Conservation (phyloP, 2,329 filamentous ascomycete genomes). For the Curvularia eragrostidis region DNA sequence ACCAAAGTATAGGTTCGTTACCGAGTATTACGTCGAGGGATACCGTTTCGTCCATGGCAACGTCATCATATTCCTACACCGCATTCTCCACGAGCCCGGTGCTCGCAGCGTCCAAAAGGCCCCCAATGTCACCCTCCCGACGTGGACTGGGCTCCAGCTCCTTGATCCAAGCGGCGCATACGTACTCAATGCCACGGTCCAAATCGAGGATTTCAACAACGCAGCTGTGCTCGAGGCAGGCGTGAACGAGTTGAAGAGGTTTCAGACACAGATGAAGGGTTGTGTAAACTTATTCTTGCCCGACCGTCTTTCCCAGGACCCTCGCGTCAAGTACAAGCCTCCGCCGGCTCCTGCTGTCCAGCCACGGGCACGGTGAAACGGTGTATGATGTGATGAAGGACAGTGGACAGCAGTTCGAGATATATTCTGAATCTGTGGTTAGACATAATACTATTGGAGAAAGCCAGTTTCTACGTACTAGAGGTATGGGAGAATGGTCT, state of each 20-base stretch:
- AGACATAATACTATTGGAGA: neutral
- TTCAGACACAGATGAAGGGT: conserved; percentile 63
- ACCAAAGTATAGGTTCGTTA: conserved; percentile 57
- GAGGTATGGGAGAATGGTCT: neutral
- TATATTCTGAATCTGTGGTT: neutral
- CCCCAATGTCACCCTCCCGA: conserved; percentile 50
- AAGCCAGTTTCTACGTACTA: too few species aligned
- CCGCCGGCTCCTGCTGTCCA: conserved; percentile 24
- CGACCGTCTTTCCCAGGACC: conserved; percentile 66
- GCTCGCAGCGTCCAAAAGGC: conserved; percentile 41
- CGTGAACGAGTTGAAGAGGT: conserved; percentile 60
- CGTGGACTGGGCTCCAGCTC: conserved; percentile 55
- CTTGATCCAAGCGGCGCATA: conserved; percentile 65
- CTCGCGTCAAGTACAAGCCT: conserved; percentile 60
- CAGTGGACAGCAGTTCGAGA: neutral
- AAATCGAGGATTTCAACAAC: conserved; percentile 62
- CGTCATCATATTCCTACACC: conserved; percentile 63
- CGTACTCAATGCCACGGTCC: conserved; percentile 64
- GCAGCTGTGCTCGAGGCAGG: conserved; percentile 62
- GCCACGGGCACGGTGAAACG: conserved; percentile 28
- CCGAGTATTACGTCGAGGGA: conserved; percentile 64
- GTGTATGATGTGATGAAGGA: neutral
- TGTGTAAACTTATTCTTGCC: conserved; percentile 64
- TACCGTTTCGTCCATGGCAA: conserved; percentile 65
- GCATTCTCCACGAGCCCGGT: conserved; percentile 58